Conservation (phyloP, 345 rosid genomes). For the Corchorus olitorius region DNA sequence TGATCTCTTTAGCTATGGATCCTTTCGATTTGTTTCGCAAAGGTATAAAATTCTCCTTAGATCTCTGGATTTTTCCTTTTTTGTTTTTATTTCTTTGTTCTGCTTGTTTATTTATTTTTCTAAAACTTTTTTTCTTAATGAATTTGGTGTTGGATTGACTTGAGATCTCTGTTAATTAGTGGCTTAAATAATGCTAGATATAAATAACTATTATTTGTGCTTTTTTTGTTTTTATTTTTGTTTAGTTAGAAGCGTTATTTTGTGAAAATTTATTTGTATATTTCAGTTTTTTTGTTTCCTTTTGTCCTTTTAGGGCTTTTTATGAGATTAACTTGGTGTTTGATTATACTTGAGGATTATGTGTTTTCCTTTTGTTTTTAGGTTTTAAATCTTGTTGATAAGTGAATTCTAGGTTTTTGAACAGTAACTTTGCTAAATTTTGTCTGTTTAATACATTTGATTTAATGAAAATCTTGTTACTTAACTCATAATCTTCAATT, state of each 20-base stretch:
- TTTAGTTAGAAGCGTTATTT: conserved; percentile 3
- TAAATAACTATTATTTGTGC: conserved; percentile 6
- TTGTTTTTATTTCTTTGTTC: neutral
- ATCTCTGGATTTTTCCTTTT: conserved; percentile 18
- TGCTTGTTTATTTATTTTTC: neutral
- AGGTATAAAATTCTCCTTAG: conserved; percentile 43
- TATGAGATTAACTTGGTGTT: neutral
- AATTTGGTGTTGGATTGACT: conserved; percentile 11
- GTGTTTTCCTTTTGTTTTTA: neutral
- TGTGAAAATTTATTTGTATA: neutral
- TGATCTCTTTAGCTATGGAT: conserved; percentile 52
- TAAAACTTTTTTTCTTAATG: neutral
- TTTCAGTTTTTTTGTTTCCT: neutral
- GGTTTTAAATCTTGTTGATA: conserved; percentile 6
- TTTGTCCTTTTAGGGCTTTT: conserved; percentile 15
- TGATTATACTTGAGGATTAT: neutral
- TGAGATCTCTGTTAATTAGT: conserved; percentile 27
- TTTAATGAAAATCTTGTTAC: neutral
- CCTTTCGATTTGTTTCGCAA: conserved; percentile 66
- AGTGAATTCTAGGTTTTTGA: conserved; percentile 23
- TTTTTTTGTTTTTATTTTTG: conserved; percentile 11
- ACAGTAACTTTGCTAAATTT: conserved; percentile 5
- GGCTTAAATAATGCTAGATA: conserved; percentile 22
- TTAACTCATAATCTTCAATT: conserved; percentile 4
- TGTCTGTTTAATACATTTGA: neutral